A percentile compares a stretch with the other conserved stretches of the same genome.
Evolutionary conservation across 179 eudicot species (phyloP).

Genomic region (Silene coronaria): DNA sequence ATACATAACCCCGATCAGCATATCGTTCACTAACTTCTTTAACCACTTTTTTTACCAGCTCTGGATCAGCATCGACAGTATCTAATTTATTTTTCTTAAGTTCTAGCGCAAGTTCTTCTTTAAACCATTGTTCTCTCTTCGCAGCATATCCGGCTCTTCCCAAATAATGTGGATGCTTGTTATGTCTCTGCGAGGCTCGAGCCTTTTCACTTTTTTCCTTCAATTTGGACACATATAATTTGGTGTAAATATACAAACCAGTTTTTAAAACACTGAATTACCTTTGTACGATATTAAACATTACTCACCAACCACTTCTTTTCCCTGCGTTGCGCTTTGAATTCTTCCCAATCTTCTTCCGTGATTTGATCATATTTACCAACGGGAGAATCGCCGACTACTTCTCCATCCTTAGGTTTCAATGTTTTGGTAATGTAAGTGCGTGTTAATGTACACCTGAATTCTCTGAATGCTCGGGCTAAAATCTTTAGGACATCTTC

Average conservation of each 20-base stretch:
- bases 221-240: not conserved
- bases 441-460: not conserved
- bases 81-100: not conserved
- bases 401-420: too few species aligned
- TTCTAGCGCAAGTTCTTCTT: conserved; percentile 5
- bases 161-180: not conserved
- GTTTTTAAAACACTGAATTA: too few species aligned
- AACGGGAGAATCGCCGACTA: not conserved
- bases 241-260: not conserved
- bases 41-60: not conserved
- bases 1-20: too few species aligned
- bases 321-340: too few species aligned
- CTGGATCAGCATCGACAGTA: not conserved
- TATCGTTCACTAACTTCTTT: too few species aligned
- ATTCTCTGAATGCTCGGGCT: not conserved
- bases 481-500: not conserved
- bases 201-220: not conserved
- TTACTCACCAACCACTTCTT: too few species aligned
- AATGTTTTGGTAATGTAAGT: not conserved
- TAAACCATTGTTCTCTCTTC: not conserved
- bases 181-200: not conserved
- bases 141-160: not conserved
- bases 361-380: too few species aligned
- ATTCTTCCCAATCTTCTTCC: too few species aligned
- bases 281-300: too few species aligned